Conservation (phyloP, 495 filamentous ascomycete species). For the Elasticomyces elasticus region DNA sequence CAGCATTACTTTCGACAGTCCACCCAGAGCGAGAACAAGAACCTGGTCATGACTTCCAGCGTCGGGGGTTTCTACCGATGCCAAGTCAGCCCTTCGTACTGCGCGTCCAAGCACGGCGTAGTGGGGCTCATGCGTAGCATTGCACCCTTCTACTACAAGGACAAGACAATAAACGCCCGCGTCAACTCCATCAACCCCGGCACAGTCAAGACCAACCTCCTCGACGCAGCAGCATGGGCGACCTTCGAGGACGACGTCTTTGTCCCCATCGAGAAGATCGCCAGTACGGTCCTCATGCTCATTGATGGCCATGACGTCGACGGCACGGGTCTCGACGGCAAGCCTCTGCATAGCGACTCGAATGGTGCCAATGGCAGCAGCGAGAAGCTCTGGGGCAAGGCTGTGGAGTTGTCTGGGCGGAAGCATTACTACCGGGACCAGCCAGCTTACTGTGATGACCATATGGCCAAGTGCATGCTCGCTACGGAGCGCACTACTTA, state of each 20-base stretch:
- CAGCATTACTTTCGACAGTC: conserved; percentile 29
- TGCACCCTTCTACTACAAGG: conserved; percentile 19
- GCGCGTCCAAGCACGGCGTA: conserved; percentile 26
- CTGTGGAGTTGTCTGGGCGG: conserved; percentile 25
- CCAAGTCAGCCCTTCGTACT: conserved; percentile 25
- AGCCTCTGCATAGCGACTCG: not conserved
- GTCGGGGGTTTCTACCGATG: conserved; percentile 27
- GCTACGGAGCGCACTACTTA: conserved; percentile 15
- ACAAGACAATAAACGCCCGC: conserved; percentile 20
- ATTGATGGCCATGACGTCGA: conserved; percentile 25
- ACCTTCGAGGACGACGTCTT: conserved; percentile 24
- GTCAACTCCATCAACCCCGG: conserved; percentile 27
- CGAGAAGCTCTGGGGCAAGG: conserved; percentile 20
- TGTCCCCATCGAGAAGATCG: conserved; percentile 26
- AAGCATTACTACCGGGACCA: conserved; percentile 24
- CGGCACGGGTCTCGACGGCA: conserved; percentile 7
- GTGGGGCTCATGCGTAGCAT: conserved; percentile 26
- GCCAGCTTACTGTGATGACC: conserved; percentile 20
- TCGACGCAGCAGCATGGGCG: conserved; percentile 24
- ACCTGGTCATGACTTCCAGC: conserved; percentile 27
- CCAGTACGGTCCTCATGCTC: conserved; percentile 21
- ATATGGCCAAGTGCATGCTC: conserved; percentile 25
- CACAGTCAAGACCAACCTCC: conserved; percentile 27
- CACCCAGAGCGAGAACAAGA: conserved; percentile 15
- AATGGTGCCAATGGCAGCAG: not conserved